Evolutionary conservation across 2,329 filamentous ascomycete species (phyloP).

Genomic region (Trichoderma sp.): DNA sequence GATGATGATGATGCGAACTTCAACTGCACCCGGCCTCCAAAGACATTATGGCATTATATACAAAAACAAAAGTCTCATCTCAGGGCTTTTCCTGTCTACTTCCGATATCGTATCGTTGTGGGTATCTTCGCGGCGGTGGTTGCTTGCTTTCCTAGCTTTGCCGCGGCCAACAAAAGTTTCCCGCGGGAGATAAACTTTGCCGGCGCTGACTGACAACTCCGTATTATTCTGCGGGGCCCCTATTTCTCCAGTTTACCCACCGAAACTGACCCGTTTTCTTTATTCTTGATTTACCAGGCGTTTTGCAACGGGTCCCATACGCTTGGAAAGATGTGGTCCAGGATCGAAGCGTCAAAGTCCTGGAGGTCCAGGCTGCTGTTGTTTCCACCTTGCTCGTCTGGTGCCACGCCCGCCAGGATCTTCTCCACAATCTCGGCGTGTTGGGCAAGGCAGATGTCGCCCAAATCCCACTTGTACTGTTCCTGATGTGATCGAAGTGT

Average conservation of each 20-base stretch:
- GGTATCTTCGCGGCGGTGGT: constrained; percentile 3
- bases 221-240: background rate
- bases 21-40: background rate
- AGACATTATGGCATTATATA: background rate
- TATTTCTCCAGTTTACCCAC: background rate
- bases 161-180: constrained; percentile 21
- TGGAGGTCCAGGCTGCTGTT: constrained; percentile 25
- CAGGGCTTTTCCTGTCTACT: background rate
- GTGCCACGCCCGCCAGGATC: constrained; percentile 32
- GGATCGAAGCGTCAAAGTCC: constrained; percentile 35
- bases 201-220: background rate
- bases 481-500: constrained; percentile 41
- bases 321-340: constrained; percentile 37
- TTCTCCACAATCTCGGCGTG: constrained; percentile 49
- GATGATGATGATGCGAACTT: constrained; percentile 8
- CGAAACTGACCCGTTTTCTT: background rate
- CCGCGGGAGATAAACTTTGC: constrained; percentile 13
- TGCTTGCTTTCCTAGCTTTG: constrained; percentile 17
- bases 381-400: constrained; percentile 24
- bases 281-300: constrained; percentile 29
- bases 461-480: constrained; percentile 47
- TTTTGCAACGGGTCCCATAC: constrained; percentile 39
- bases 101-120: constrained; percentile 24
- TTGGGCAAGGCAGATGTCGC: constrained; percentile 48
- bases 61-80: background rate